phyloP scores from a whole-genome alignment of 805 yeast species.

The Saccharomycopsis amapae region DNA sequence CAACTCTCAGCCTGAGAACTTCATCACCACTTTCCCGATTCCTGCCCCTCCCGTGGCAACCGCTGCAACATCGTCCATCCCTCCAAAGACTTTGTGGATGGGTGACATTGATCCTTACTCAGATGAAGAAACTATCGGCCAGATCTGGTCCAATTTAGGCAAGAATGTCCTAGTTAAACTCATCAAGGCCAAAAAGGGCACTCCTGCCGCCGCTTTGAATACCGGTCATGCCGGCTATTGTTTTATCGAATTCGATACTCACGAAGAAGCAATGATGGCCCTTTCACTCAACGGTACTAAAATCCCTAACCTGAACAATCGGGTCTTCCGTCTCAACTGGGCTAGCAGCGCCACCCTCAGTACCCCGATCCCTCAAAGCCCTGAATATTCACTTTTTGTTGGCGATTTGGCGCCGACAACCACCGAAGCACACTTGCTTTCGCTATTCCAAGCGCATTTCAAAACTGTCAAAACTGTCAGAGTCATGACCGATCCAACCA shows the following conservation, averaged over 20 bases:
- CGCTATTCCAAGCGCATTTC: slow-evolving; percentile 62
- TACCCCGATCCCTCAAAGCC: slow-evolving; percentile 64
- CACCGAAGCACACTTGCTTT: slow-evolving; percentile 70
- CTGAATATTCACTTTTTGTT: slow-evolving; percentile 74
- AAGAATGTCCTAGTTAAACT: slow-evolving; percentile 59
- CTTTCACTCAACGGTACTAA: slow-evolving; percentile 57
- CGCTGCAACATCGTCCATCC: slow-evolving; percentile 38
- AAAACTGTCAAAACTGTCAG: slow-evolving; percentile 68
- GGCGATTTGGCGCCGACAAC: slow-evolving; percentile 75
- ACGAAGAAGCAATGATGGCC: slow-evolving; percentile 64
- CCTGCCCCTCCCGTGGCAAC: slow-evolving; percentile 51
- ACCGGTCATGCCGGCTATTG: slow-evolving; percentile 59
- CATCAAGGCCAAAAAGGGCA: slow-evolving; percentile 44
- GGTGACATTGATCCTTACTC: slow-evolving; percentile 80
- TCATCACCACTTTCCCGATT: slow-evolving; percentile 25
- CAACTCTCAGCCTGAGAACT: slow-evolving; percentile 29
- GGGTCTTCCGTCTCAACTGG: slow-evolving; percentile 73
- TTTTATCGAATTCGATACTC: slow-evolving; percentile 65
- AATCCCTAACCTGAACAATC: slow-evolving; percentile 51
- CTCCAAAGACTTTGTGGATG: slow-evolving; percentile 80
- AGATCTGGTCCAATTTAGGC: slow-evolving; percentile 53
- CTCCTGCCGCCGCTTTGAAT: slow-evolving; percentile 30
- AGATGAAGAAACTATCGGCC: slow-evolving; percentile 52
- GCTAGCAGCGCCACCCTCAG: slow-evolving; percentile 74
- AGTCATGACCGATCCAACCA: slow-evolving; percentile 79